A percentile compares a stretch with the other conserved stretches of the same genome.
Evolutionary conservation across 768 basidiomycete species (phyloP).

Genomic region (Lyophyllum atratum): DNA sequence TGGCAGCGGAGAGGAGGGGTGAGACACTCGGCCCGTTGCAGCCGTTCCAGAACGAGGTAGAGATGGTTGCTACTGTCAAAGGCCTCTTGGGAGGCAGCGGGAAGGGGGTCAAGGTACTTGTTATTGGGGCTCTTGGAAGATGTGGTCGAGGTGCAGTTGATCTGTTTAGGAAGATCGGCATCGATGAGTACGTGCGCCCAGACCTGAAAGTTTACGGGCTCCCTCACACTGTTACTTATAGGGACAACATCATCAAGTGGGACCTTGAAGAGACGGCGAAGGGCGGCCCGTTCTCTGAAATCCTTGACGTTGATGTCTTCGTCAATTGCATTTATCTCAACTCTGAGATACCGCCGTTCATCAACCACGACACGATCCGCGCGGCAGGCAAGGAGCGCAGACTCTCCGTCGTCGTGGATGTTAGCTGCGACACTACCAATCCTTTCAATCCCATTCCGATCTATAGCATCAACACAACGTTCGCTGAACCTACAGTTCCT

Average conservation of each 20-base stretch:
- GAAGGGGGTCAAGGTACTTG: slow-evolving; percentile 80
- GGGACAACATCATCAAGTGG: slow-evolving; percentile 96
- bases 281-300: slow-evolving; percentile 94
- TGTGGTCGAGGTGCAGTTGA: slow-evolving; percentile 96
- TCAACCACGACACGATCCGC: slow-evolving; percentile 70
- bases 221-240: slow-evolving; percentile 29
- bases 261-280: slow-evolving; percentile 96
- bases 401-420: slow-evolving; percentile 88
- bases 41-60: slow-evolving; percentile 82
- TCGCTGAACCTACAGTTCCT: slow-evolving; percentile 86
- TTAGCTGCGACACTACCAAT: slow-evolving; percentile 99
- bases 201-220: not conserved
- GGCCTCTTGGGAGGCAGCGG: slow-evolving; percentile 63
- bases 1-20: slow-evolving; percentile 65
- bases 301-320: slow-evolving; percentile 95
- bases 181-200: slow-evolving; percentile 75
- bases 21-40: slow-evolving; percentile 65
- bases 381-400: slow-evolving; percentile 68
- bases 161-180: slow-evolving; percentile 93
- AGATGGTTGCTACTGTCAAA: slow-evolving; percentile 80
- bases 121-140: slow-evolving; percentile 94
- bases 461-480: slow-evolving; percentile 92
- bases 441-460: slow-evolving; percentile 98
- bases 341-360: slow-evolving; percentile 81
- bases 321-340: slow-evolving; percentile 99